These are phyloP conservation scores for Chlorella variabilis DNA, from an alignment of 163 green algal species.

Conservation along the genomic window DNA sequence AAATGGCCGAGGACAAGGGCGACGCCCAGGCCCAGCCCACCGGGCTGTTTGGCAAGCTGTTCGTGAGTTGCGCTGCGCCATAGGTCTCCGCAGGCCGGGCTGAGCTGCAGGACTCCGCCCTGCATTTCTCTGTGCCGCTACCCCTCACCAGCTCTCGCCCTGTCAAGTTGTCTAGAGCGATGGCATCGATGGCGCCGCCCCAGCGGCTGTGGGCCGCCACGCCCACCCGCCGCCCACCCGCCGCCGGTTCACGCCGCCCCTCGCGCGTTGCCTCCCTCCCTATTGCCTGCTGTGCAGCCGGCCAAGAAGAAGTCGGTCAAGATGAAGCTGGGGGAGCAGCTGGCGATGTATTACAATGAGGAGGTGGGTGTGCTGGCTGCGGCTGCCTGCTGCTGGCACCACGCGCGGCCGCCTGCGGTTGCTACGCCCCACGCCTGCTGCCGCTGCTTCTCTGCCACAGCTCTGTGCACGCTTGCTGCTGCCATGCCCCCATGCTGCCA, in stretches of 20 bases:
- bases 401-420: too few species aligned
- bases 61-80: constrained; percentile 4
- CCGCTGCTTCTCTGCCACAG: background rate
- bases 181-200: too few species aligned
- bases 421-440: background rate
- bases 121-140: background rate
- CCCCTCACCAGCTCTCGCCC: too few species aligned
- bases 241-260: background rate
- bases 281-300: constrained; percentile 11
- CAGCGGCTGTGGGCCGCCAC: too few species aligned
- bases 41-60: constrained; percentile 33
- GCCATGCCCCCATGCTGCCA: too few species aligned
- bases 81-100: too few species aligned
- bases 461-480: too few species aligned
- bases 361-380: too few species aligned
- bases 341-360: constrained; percentile 59
- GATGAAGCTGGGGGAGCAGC: constrained; percentile 46
- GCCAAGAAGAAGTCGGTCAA: constrained; percentile 36
- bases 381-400: too few species aligned
- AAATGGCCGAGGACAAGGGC: background rate
- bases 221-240: too few species aligned
- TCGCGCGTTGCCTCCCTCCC: background rate
- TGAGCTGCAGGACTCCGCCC: background rate
- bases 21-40: constrained; percentile 11
- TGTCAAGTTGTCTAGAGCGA: too few species aligned